Percentiles rank a stretch among this genome's conserved stretches.
Conservation (phyloP, 768 basidiomycete species). For the Boletus vermiculosoides region DNA sequence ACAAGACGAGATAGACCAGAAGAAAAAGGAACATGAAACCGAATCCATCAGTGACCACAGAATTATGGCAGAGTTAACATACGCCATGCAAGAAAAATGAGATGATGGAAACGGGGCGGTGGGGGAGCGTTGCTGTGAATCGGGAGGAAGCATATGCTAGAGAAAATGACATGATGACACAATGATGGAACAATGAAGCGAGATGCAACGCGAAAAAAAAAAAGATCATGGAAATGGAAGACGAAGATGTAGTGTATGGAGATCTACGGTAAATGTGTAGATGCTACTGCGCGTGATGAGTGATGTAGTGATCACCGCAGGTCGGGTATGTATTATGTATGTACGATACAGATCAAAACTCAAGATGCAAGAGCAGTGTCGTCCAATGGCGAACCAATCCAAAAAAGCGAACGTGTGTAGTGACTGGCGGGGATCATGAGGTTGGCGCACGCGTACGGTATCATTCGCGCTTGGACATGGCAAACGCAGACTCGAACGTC, state of each 20-base stretch:
- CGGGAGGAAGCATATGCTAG: neutral
- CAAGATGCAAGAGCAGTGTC: constrained; percentile 5
- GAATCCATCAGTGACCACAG: neutral
- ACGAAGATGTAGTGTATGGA: constrained; percentile 8
- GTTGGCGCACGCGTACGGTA: neutral
- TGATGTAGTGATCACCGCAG: constrained; percentile 8
- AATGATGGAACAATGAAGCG: neutral
- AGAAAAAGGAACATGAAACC: neutral
- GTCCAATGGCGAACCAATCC: constrained; percentile 8
- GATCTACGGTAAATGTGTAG: constrained; percentile 20
- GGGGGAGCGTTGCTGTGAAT: neutral
- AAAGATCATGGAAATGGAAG: constrained; percentile 6
- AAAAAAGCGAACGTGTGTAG: neutral
- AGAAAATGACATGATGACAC: neutral
- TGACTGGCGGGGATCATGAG: neutral
- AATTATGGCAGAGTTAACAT: neutral
- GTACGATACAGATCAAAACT: constrained; percentile 10
- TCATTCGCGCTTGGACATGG: constrained; percentile 50
- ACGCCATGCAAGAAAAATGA: neutral
- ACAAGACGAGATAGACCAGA: neutral
- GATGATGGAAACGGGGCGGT: neutral
- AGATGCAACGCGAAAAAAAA: constrained; percentile 2
- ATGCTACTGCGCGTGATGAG: constrained; percentile 10
- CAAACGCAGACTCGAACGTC: constrained; percentile 63
- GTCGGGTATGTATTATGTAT: constrained; percentile 1